Evolutionary conservation across 2,329 filamentous ascomycete species (phyloP), one percentile per base, ranked within the genome.

Genomic region (Leptographium galeiforme): DNA sequence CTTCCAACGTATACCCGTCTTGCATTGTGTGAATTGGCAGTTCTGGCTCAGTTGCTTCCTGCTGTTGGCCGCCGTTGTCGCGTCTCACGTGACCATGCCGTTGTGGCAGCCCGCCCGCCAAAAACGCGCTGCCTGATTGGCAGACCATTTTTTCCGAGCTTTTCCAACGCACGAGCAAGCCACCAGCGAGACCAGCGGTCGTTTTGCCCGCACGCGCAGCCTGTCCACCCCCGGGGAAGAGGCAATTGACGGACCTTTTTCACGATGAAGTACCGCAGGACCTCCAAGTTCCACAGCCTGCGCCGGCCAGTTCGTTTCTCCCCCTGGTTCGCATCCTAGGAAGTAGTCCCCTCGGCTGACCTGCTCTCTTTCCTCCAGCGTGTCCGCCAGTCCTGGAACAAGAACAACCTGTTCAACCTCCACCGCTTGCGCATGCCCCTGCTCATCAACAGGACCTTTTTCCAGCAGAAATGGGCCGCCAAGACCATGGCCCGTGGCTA

Each of bases 381-480:
- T 86, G 68, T 95, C 68, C 85, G 91, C 63, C 87, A 93, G 75
- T 89, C 89, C 74, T 96, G 91, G 93, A 95, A 89, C 76, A 95
- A 95, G 73, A 89, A 89, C 76, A 95, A 95, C 66, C 77, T 98
- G 58, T 98, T 87, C 80, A 96, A 96, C 71, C 72, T 98, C 59
- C 39, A 75, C 51, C 10, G 74, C 60, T 63, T 79, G 38, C 69
- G 63, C 45, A 63, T 68, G 2, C 78, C 76, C 18, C 64, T 61
- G 16, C 64, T 61, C 57, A 63, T 64, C 36, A 63, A 12, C 59
- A 69, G 72, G 57, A 96, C 90, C 46, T 94, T 93, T 72, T 98
- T 95, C 78, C 91, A 97, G 76, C 91, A 97, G 71, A 98, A 98
- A 84, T 98, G 91, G 91, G 70, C 72, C 1, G 87, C 91, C 63